Conservation (phyloP, 176 grass and related monocot species). For the Carex cristatella region DNA sequence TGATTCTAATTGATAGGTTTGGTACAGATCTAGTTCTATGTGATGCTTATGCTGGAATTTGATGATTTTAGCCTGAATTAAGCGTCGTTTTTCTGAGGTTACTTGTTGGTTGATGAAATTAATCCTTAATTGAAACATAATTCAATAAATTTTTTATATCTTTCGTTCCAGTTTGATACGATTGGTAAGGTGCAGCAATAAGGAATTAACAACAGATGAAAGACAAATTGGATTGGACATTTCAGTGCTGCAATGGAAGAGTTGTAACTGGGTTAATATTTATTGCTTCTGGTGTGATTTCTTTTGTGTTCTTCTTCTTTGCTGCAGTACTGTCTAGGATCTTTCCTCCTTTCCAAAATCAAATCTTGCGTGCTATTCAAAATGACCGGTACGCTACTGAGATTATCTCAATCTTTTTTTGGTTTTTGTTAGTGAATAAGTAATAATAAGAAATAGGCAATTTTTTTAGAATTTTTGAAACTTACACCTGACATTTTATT, state of each 20-base stretch:
- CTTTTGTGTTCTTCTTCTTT: slow-evolving; percentile 20
- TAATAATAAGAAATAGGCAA: neutral
- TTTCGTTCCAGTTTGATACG: neutral
- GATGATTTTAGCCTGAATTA: neutral
- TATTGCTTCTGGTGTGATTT: slow-evolving; percentile 18
- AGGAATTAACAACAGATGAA: neutral
- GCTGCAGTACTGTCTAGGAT: slow-evolving; percentile 19
- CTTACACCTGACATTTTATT: neutral
- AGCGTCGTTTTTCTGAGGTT: neutral
- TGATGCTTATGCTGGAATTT: neutral
- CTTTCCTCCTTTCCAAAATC: slow-evolving; percentile 17
- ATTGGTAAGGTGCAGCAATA: neutral
- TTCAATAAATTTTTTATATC: neutral
- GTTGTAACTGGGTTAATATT: neutral
- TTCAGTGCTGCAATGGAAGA: neutral
- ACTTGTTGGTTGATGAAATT: neutral
- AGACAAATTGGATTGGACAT: neutral
- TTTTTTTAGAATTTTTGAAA: neutral
- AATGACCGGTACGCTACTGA: neutral
- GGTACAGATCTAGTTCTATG: neutral
- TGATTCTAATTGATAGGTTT: neutral
- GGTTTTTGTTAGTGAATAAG: neutral
- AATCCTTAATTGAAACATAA: neutral
- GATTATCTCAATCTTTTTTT: neutral
- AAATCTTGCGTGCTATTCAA: slow-evolving; percentile 18